Base-by-base conservation (phyloP, 768 basidiomycete genomes). In the Lactarius quietus region DNA sequence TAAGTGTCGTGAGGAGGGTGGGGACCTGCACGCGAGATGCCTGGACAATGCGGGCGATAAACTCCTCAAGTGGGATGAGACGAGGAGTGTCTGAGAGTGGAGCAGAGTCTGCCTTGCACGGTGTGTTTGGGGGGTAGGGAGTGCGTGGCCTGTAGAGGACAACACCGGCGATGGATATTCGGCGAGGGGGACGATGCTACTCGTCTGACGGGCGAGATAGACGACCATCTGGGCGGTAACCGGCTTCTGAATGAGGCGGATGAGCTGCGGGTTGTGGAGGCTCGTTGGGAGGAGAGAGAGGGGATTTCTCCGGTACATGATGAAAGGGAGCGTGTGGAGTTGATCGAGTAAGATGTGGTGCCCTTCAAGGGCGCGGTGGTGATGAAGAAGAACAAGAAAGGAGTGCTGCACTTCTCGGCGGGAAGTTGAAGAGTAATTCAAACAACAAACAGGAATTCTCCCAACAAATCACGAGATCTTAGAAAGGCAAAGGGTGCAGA, bases 11-110 rank as follows among this genome's bases (percentile, higher is more conserved):
- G 59, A 97, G 86, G 61, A 99, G 82, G 26, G 95, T 98, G 31
- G 93, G 82, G 7, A 93, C 92, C 75, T 93, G 93, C 56, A 98
- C 94, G 72, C 93, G 92, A 48, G 91, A 91, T 73, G 83, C 82
- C 67, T 86, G 81, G 68, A 94, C 87, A 61, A 98, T 81, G 72
- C 86, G 85, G 61, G 83, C 77, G 74, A 99, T 95, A 76, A 97
- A 99, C 61, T 88, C 83, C 70, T 91, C 85, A 57, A 99, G 80
- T 41, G 87, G 82, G 39, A 92, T 86, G 35, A 89, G 74, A 59
- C 74, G 78, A 29, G 72, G 71, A n/a, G 68, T 56, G 73, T 68
- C 70, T 60, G 65, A 68, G 31, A 53, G 70, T 68, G 74, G 78
- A 70, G 73, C 75, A 70, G 73, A 78, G 48, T 41, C 62, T 71